Conservation (phyloP, 1,139 yeast genomes). For the Suhomyces bribrorum region DNA sequence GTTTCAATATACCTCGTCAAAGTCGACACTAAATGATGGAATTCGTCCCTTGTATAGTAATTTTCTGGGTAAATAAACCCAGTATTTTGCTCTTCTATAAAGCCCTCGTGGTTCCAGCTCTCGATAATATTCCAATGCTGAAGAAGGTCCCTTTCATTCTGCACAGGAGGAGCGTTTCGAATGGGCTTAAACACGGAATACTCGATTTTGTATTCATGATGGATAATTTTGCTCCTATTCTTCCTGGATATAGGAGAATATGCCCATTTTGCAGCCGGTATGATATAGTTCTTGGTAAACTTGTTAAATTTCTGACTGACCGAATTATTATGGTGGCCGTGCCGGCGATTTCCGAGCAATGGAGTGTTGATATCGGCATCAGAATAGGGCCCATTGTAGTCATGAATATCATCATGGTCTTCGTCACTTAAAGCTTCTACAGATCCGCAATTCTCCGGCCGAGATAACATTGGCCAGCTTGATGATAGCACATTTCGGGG, state of each 20-base stretch:
- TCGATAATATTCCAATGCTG: conserved; percentile 17
- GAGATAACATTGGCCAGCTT: conserved; percentile 9
- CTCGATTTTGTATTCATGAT: conserved; percentile 36
- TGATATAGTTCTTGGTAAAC: conserved; percentile 27
- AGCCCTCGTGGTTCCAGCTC: conserved; percentile 7
- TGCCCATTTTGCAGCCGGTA: conserved; percentile 29
- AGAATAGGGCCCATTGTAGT: not conserved
- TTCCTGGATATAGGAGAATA: conserved; percentile 16
- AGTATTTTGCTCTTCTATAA: conserved; percentile 3
- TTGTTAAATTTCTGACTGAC: conserved; percentile 17
- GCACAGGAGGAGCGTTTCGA: conserved; percentile 22
- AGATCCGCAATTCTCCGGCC: not conserved
- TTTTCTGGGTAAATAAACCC: conserved; percentile 23
- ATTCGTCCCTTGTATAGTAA: conserved; percentile 32
- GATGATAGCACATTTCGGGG: conserved; percentile 12
- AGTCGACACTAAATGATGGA: conserved; percentile 37
- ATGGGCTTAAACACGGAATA: conserved; percentile 54
- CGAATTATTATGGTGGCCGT: not conserved
- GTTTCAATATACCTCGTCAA: conserved; percentile 47
- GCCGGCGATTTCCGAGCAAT: not conserved
- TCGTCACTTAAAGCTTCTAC: not conserved
- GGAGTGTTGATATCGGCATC: conserved; percentile 3
- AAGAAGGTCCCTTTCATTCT: conserved; percentile 19
- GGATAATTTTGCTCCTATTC: conserved; percentile 2
- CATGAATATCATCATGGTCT: not conserved